Base-by-base conservation (phyloP, 2,329 filamentous ascomycete species). In the Triangularia setosa region DNA sequence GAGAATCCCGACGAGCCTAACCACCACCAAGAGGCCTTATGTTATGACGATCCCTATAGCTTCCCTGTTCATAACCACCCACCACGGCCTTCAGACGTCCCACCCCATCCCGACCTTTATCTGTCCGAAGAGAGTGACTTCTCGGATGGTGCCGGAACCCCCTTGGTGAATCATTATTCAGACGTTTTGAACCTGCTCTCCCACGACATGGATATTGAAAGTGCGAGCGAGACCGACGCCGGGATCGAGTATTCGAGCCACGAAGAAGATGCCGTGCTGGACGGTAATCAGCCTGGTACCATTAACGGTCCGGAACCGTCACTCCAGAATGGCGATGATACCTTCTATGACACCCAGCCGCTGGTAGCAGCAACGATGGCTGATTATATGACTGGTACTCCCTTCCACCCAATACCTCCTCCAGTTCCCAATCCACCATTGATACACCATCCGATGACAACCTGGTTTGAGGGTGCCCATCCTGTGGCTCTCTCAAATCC, bases 401-500 rank as follows among this genome's bases (percentile, higher is more conserved):
- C 33, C 21, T 59, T 56, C 18, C 35, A 4, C 12, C 6, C 54
- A 8, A 12, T 61, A 16, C 62, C 44, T 28, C 62, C 62, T 12
- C 60, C 55, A 24, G 27, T 25, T 12, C 58, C 48, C 48, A 66
- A 61, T 16, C 60, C 61, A 40, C 55, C 64, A 2, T 21, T 54
- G 21, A 28, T 16, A 6, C 52, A 55, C n/a, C 23, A 28, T 28
- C 2, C 21, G 11, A 25, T 28, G 52, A 27, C 27, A 16, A 44
- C 24, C 11, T 69, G 68, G 68, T 65, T 65, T 12, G 60, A 67
- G 18, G 61, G 40, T 18, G 28, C 55, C 1, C 73, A 77, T 59
- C 73, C 76, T 14, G 67, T 72, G 33, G 69, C 75, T 52, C 52
- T 76, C 55, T 73, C 71, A 63, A 77, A 75, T 64, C 71, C 72